phyloP scores from a whole-genome alignment of 176 grass and related monocot species.

The Saccharum officinarum region DNA sequence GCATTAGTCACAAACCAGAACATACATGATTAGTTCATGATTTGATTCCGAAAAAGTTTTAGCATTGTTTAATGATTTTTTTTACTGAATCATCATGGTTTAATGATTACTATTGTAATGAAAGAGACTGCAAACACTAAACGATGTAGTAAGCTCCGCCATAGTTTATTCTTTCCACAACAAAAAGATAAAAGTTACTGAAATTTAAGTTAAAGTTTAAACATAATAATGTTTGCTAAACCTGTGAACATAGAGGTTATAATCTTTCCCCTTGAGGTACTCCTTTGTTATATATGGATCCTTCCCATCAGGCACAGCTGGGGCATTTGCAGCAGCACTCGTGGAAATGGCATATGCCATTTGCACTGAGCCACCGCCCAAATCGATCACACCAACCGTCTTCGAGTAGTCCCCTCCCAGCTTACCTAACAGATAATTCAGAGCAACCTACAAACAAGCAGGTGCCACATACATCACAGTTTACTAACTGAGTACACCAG shows the following conservation, averaged over 20 bases:
- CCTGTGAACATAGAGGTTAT: constrained; percentile 60
- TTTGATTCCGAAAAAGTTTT: not conserved
- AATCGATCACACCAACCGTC: constrained; percentile 50
- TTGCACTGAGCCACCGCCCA: constrained; percentile 58
- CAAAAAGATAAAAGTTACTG: not conserved
- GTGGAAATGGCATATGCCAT: constrained; percentile 55
- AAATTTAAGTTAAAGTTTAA: not conserved
- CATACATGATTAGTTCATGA: not conserved
- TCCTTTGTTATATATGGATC: constrained; percentile 44
- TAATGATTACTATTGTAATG: not conserved
- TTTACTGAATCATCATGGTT: not conserved
- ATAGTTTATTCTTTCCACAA: not conserved
- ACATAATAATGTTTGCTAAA: not conserved
- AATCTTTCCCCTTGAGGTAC: constrained; percentile 42
- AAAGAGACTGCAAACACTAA: not conserved
- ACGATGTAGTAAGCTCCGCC: no score
- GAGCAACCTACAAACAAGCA: constrained; percentile 27
- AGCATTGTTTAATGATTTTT: not conserved
- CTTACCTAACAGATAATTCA: constrained; percentile 56
- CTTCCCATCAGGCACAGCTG: not conserved
- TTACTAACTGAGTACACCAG: not conserved
- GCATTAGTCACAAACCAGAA: not conserved
- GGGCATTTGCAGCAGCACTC: constrained; percentile 44
- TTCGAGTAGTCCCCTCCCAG: constrained; percentile 54
- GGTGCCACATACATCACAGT: not conserved